Conservation (phyloP, 1,284 basidiomycete species). For the Cryptococcus sp. region DNA sequence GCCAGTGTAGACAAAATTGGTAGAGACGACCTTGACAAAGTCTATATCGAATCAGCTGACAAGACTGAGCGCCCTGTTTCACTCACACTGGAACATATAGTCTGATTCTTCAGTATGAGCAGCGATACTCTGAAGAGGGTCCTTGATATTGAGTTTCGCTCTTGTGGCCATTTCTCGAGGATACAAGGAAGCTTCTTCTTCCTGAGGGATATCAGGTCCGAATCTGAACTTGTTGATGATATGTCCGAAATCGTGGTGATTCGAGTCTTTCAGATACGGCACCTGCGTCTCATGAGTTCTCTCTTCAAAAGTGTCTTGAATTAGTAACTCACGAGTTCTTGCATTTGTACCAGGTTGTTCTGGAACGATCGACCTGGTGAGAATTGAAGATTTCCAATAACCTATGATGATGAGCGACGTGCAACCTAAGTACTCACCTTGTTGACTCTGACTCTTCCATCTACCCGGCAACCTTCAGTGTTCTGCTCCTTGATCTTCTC, state of each 20-base stretch:
- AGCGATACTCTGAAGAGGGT: slow-evolving; percentile 72
- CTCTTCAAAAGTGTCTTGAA: neutral
- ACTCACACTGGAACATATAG: slow-evolving; percentile 75
- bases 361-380: slow-evolving; percentile 88
- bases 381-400: slow-evolving; percentile 79
- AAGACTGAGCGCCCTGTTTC: neutral
- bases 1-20: slow-evolving; percentile 77
- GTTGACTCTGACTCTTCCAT: slow-evolving; percentile 88
- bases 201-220: slow-evolving; percentile 57
- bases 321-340: slow-evolving; percentile 63
- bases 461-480: slow-evolving; percentile 89
- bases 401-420: slow-evolving; percentile 15
- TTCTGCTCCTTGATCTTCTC: slow-evolving; percentile 89
- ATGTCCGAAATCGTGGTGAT: slow-evolving; percentile 92
- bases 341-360: slow-evolving; percentile 70
- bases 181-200: slow-evolving; percentile 61
- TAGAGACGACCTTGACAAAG: slow-evolving; percentile 95
- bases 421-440: slow-evolving; percentile 59
- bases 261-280: slow-evolving; percentile 82
- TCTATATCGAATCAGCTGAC: slow-evolving; percentile 45
- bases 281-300: slow-evolving; percentile 41
- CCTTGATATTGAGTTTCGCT: slow-evolving; percentile 63
- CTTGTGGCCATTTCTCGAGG: slow-evolving; percentile 63
- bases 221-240: slow-evolving; percentile 77
- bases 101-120: slow-evolving; percentile 60